Evolutionary conservation across 2,329 filamentous ascomycete genomes (phyloP).

Genomic region (Dactylellina cionopaga): DNA sequence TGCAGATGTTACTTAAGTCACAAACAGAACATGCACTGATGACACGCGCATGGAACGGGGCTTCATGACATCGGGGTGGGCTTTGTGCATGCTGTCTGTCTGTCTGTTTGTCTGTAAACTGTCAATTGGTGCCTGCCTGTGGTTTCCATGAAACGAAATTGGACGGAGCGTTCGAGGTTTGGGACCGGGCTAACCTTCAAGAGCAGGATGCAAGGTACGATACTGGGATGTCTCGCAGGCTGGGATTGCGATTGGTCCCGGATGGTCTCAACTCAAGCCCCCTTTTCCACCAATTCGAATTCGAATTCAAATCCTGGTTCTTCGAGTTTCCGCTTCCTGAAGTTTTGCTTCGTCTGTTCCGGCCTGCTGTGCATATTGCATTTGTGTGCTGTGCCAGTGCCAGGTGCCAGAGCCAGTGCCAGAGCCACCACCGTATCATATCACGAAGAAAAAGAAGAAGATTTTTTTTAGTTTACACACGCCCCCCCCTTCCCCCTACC

Average conservation of each 20-base stretch:
- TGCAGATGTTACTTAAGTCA: no score
- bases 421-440: no score
- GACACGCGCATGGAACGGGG: constrained; percentile 15
- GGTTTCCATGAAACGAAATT: constrained; percentile 42
- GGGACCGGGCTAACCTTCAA: constrained; percentile 24
- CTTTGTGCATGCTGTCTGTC: no score
- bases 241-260: constrained; percentile 20
- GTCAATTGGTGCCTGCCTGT: constrained; percentile 27
- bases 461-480: constrained; percentile 11
- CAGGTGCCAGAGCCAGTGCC: no score
- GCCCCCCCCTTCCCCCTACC: background rate
- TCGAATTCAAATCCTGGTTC: constrained; percentile 8
- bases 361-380: background rate
- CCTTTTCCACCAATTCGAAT: constrained; percentile 31
- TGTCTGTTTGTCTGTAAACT: no score
- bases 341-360: background rate
- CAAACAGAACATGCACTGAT: no score
- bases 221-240: constrained; percentile 28
- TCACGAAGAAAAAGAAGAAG: constrained; percentile 11
- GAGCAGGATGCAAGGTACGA: constrained; percentile 43
- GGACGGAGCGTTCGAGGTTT: constrained; percentile 31
- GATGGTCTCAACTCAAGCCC: background rate
- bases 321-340: background rate
- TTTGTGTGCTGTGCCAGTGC: no score
- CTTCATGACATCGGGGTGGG: constrained; percentile 30